Evolutionary conservation across 2,329 filamentous ascomycete species (phyloP), one percentile per base, ranked within the genome.

Genomic region (Aspergillus sp.): DNA sequence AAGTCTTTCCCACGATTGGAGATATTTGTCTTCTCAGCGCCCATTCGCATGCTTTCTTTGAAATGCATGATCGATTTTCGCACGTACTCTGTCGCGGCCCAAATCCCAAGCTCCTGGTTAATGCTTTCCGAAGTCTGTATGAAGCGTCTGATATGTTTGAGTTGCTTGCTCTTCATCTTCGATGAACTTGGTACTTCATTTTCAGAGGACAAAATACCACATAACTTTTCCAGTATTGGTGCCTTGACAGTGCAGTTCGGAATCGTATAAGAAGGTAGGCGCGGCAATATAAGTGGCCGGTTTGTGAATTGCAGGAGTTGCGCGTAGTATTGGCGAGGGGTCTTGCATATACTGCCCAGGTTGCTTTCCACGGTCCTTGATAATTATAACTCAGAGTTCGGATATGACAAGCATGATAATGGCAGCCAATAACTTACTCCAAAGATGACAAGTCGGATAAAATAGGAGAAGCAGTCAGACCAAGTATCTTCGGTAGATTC

Each of bases 381-480:
- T 23, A 12, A 6, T 36, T 21, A 17, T 55, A 23, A 21, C 12
- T 12, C 17, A n/a, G 38, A 21, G 9, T 30, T 30, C 28, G 28
- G 9, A 30, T 30, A 30, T 30, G 9, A 30, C 9, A 30, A 10
- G 28, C 28, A 30, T 30, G 28, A 30, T 30, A 45, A 19, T 38
- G 32, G 21, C 21, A 6, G 23, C 13, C 23, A 39, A 56, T 36
- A 51, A 52, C 45, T 38, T 60, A 57, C 52, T n/a, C 6, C 28
- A 56, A 17, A 32, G 45, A 45, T 6, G 52, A 60, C 5, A 51
- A 13, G 21, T 38, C 45, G 12, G 54, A 38, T 13, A 54, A n/a
- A n/a, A 61, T 52, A 9, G 55, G 59, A 30, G 49, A 54, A 7
- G 59, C 59, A n/a, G 59, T 49, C 4, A 61, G 43, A 9, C 59